Base-by-base conservation (phyloP, 2,329 filamentous ascomycete species). In the Pyrenophora tritici-repentis region DNA sequence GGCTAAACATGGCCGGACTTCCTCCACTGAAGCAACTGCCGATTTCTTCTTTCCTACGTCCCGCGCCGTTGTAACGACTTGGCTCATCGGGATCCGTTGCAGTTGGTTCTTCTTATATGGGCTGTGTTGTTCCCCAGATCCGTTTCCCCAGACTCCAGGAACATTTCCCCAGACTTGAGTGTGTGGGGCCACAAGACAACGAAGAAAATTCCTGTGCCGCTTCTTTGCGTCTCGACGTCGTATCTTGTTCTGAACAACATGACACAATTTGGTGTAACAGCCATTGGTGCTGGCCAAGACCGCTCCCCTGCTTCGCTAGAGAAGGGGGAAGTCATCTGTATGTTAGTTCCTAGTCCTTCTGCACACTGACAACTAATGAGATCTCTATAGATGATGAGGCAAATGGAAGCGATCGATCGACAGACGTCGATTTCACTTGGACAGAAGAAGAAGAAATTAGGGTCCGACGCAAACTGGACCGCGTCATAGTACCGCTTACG, bases 381-480 rank as follows among this genome's bases (percentile, higher is more conserved):
- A 5, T 9, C 33, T 17, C 24, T 20, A 3, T 37, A 71, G 68
- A 60, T 36, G 51, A 63, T 14, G 62, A 68, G 37, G 55, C 55
- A n/a, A 62, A 56, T 20, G 46, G 56, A 35, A 72, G 70, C 40
- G 68, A 70, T 34, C 57, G 57, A 31, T 70, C 66, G 20, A 61
- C 55, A 3, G 66, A 72, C 3, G 38, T 43, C 37, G 70, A 67
- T 14, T 67, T 78, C 33, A 72, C 72, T 33, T 83, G 81, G 81
- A 79, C 79, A 4, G 71, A 73, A 31, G 78, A 75, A 40, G 81
- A 83, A 56, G 81, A 83, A 67, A 75, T 65, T 14, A 66, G 61
- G 1, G 70, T 83, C 14, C 75, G 80, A 51, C 78, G 75, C 56
- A 82, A 81, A 69, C 71, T 84, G 35, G 81, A 84, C 65, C 76